phyloP scores from a whole-genome alignment of 139 green algal genomes.

The Trebouxia sp. region DNA sequence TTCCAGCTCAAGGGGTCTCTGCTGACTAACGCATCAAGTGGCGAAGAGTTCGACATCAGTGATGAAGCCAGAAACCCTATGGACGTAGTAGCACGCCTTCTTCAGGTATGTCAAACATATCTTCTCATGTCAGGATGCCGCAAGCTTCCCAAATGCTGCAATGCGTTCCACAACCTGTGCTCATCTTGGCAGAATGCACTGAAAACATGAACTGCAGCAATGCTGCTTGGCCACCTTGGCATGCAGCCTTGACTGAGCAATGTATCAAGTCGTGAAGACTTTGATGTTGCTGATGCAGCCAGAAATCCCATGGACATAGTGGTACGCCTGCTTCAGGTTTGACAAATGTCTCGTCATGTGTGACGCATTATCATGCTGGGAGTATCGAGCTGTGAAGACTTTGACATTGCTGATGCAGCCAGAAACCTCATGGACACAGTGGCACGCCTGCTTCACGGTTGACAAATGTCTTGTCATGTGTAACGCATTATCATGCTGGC shows the following conservation, averaged over 20 bases:
- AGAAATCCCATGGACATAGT: neutral
- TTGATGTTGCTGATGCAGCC: neutral
- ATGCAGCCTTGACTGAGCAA: no score
- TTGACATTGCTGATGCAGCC: neutral
- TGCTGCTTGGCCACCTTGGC: no score
- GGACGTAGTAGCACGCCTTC: neutral
- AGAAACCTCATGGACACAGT: neutral
- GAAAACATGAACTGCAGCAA: no score
- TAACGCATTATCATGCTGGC: no score
- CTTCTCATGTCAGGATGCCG: no score
- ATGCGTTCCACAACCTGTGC: no score
- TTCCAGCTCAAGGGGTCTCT: no score
- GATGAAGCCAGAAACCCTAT: neutral
- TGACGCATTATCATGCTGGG: no score
- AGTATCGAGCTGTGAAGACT: neutral
- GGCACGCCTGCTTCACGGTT: neutral
- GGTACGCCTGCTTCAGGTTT: neutral
- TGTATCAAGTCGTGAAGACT: neutral
- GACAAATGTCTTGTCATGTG: no score
- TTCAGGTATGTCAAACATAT: neutral
- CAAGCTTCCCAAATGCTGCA: no score
- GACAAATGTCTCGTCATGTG: no score
- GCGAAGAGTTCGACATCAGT: neutral
- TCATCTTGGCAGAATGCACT: no score
- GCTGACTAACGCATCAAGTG: neutral